Base-by-base conservation (phyloP, 352 stramenopile genomes). In the Pythium brachiatum region DNA sequence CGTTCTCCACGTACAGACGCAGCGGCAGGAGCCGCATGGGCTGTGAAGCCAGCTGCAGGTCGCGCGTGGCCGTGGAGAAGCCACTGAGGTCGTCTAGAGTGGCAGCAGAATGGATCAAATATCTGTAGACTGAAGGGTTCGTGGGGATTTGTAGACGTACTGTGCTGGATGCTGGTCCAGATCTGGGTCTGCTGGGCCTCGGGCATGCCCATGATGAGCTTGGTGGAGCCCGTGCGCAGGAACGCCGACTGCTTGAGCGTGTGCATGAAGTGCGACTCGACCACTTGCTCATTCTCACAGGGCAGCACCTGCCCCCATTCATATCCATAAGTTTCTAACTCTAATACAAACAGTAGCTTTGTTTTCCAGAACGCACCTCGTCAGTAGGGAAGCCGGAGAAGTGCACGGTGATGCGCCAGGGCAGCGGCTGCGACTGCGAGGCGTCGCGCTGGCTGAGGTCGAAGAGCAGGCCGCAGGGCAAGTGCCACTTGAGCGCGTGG, bases 211-310 rank as follows among this genome's bases (percentile, higher is more conserved):
- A 94, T 94, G 56, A 94, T 86, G 38, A 73, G 73, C 60, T 93
- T 92, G 29, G 83, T 94, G 15, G 81, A 89, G 38, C 86, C 83
- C 53, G 75, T 80, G 34, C 84, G 71, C 44, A 93, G 59, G 57
- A 90, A 94, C 47, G 75, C 84, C 25, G 81, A 74, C 64, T 94
- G 85, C 64, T 94, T 94, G 36, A 91, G 74, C 55, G 78, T 89
- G 73, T 94, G 83, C 83, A 94, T 94, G 46, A 92, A 94, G 70
- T 92, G 78, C 18, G 70, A 81, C 69, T 92, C 85, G 36, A 92
- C 76, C 38, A 73, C 86, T 48, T 84, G 69, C 51, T 92, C 79
- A 52, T 91, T 89, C 34, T 91, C 85, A 44, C 81, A 92, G 23
- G 83, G 78, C 26, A 94, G 62, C 6, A 94, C 65, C 57, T 86